Evolutionary conservation across 148 eudicot species (phyloP), one percentile per base, ranked within the genome.

Genomic region (Camellia granthamiana): DNA sequence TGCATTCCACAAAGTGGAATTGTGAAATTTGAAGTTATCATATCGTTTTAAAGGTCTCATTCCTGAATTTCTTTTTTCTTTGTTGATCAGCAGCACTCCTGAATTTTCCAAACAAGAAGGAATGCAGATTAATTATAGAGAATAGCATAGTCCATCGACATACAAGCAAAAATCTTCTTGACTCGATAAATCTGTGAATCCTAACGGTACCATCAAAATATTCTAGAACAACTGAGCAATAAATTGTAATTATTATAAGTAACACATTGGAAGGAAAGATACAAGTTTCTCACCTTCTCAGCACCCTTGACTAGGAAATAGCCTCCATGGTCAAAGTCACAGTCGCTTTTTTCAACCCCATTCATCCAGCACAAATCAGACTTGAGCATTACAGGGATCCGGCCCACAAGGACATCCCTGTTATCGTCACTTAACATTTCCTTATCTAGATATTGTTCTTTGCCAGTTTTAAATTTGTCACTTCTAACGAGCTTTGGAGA

Each of bases 271-370:
- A 67, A 55, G 42, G 81, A 72, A 9, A 38, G 56, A 63, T 19
- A 51, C 78, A 69, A 23, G 11, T 61, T 46, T 61, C 74, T 65
- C 76, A 93, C 99, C 98, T 96, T 96, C 83, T 96, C 99, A 81
- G 99, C 97, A 52, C 99, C 99, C 89, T 96, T 96, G 80, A 96
- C 83, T 15, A 96, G 86, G 78, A 96, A 96, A 79, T 93, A 93
- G 62, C 99, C 99, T n/a, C 99, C 99, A 69, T 90, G 87, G 78
- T 96, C 99, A 81, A 92, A 96, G 78, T 96, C 97, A 77, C 99
- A 96, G 74, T 96, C 98, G 10, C 83, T 88, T 71, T 89, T 87
- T 71, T 88, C 93, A 63, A 67, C 83, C 78, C 72, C 88, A 63
- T 86, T 92, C 97, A 92, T 93, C 98, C 99, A 90, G 86, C 99